These are phyloP conservation scores for Jamesozyma hellenica DNA, from an alignment of 805 yeast species.

Conservation along the genomic window DNA sequence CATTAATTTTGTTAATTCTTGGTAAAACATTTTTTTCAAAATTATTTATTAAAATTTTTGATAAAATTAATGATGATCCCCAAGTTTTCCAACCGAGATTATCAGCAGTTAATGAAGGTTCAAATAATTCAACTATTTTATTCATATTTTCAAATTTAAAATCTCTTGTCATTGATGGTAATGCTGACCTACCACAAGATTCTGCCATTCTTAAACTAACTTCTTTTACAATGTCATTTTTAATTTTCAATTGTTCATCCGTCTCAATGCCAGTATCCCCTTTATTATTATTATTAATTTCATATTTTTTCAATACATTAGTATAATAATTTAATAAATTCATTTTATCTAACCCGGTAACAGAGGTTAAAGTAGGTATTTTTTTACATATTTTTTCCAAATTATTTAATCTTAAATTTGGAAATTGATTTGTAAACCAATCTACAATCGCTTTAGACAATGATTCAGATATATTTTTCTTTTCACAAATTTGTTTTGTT, in stretches of 20 bases:
- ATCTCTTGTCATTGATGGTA: constrained; percentile 56
- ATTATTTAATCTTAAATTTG: constrained; percentile 19
- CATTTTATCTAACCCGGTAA: constrained; percentile 1
- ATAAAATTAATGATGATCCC: constrained; percentile 79
- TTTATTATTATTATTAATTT: not conserved
- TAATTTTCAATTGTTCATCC: not conserved
- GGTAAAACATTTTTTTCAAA: not conserved
- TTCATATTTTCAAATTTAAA: constrained; percentile 38
- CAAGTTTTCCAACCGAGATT: constrained; percentile 88
- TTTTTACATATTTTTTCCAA: constrained; percentile 24
- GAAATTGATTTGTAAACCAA: constrained; percentile 38
- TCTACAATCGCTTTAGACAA: constrained; percentile 24
- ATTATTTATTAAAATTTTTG: constrained; percentile 38
- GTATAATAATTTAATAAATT: constrained; percentile 33
- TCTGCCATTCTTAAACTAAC: constrained; percentile 65
- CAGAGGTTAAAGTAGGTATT: constrained; percentile 13
- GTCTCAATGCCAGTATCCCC: not conserved
- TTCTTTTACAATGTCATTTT: constrained; percentile 34
- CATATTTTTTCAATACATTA: constrained; percentile 30
- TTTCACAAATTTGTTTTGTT: constrained; percentile 22
- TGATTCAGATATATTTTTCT: constrained; percentile 27
- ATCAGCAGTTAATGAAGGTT: constrained; percentile 82
- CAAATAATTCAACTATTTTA: constrained; percentile 37
- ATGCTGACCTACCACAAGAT: constrained; percentile 76
- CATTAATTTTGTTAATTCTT: not conserved